These are phyloP conservation scores for Syzygium grande DNA, from an alignment of 345 rosid species.

Conservation along the genomic window DNA sequence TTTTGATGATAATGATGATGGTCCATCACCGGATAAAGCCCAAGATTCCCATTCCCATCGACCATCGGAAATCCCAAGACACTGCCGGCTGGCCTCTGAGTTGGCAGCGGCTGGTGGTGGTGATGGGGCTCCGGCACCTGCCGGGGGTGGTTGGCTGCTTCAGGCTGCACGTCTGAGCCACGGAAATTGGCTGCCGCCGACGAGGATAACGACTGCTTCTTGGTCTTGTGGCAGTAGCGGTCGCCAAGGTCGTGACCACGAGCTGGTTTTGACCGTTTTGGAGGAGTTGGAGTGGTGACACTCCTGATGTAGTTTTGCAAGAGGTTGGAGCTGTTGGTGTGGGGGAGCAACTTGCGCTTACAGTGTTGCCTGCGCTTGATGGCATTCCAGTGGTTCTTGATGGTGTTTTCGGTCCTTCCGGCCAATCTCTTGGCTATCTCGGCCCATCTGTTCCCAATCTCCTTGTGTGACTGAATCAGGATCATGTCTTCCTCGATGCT, in stretches of 20 bases:
- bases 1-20: background rate
- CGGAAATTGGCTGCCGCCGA: background rate
- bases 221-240: background rate
- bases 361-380: background rate
- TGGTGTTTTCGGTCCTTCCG: slow-evolving; percentile 5
- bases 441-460: slow-evolving; percentile 6
- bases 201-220: background rate
- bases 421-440: slow-evolving; percentile 1
- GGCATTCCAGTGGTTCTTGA: slow-evolving; percentile 9
- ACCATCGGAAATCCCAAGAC: background rate
- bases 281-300: background rate
- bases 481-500: slow-evolving; percentile 1
- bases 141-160: background rate
- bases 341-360: background rate
- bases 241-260: background rate
- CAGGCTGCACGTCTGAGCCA: background rate
- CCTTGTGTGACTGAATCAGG: background rate
- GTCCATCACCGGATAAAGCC: background rate
- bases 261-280: background rate
- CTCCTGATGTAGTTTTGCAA: background rate
- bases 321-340: background rate
- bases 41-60: background rate
- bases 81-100: background rate
- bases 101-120: background rate
- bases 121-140: background rate